Conservation (phyloP, 192 early-diverging fungal genomes). For the Rhizoclosmatium globosum region DNA sequence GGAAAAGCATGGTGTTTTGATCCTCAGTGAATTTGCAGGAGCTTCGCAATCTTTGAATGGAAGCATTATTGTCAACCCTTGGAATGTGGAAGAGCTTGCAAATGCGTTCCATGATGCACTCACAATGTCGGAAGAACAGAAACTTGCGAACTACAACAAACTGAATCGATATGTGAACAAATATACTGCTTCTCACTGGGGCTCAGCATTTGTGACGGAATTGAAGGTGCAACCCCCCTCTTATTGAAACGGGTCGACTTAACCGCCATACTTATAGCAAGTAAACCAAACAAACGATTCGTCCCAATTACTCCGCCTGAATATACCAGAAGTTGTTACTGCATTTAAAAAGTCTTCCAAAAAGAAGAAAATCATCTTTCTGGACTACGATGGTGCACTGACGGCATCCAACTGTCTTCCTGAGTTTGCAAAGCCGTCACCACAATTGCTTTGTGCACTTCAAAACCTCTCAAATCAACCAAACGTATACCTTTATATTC, state of each 20-base stretch:
- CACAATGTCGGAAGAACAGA: slow-evolving; percentile 84
- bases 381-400: slow-evolving; percentile 98
- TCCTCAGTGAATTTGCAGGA: slow-evolving; percentile 98
- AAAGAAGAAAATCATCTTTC: slow-evolving; percentile 79
- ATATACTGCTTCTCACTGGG: slow-evolving; percentile 99
- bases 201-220: slow-evolving; percentile 91
- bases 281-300: slow-evolving; percentile 63
- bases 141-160: slow-evolving; percentile 87
- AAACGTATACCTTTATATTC: slow-evolving; percentile 92
- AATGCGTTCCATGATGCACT: slow-evolving; percentile 90
- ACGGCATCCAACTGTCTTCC: slow-evolving; percentile 80
- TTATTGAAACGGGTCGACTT: background rate
- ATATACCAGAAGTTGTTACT: slow-evolving; percentile 56
- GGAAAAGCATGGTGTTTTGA: slow-evolving; percentile 91
- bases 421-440: slow-evolving; percentile 92
- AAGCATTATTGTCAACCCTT: slow-evolving; percentile 98
- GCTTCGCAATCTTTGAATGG: slow-evolving; percentile 98
- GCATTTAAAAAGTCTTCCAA: slow-evolving; percentile 64
- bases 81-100: slow-evolving; percentile 97
- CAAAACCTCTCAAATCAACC: slow-evolving; percentile 74
- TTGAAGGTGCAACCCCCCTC: slow-evolving; percentile 53
- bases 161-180: slow-evolving; percentile 93
- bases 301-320: slow-evolving; percentile 10
- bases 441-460: slow-evolving; percentile 74
- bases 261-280: slow-evolving; percentile 64